A percentile compares a stretch with the other conserved stretches of the same genome.
Evolutionary conservation across 2,329 filamentous ascomycete genomes (phyloP).

Genomic region (Blastomyces percursus): DNA sequence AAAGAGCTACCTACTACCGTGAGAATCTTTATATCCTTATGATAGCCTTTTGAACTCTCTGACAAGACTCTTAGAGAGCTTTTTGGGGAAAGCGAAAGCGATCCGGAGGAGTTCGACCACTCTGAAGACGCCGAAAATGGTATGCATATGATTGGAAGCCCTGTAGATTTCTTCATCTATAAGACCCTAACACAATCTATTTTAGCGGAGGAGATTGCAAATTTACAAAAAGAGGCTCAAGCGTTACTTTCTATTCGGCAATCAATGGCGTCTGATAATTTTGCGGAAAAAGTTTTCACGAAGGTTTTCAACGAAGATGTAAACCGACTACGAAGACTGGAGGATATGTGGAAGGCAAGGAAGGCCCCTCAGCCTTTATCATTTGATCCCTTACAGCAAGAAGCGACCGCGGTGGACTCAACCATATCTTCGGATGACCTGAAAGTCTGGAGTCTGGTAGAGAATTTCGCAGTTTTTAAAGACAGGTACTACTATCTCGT

Average conservation of each 20-base stretch:
- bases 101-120: conserved; percentile 65
- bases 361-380: conserved; percentile 61
- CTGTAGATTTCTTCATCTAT: neutral
- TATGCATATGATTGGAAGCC: conserved; percentile 22
- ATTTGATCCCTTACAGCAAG: conserved; percentile 50
- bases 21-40: conserved; percentile 12
- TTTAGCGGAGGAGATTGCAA: conserved; percentile 66
- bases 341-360: conserved; percentile 91
- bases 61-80: conserved; percentile 50
- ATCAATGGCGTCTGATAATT: conserved; percentile 66
- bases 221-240: conserved; percentile 71
- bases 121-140: conserved; percentile 72
- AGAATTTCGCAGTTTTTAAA: conserved; percentile 77
- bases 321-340: conserved; percentile 67
- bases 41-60: conserved; percentile 16
- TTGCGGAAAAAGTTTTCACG: conserved; percentile 71
- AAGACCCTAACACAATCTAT: conserved; percentile 14
- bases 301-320: conserved; percentile 89
- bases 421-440: conserved; percentile 58
- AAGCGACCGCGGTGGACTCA: conserved; percentile 41
- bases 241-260: conserved; percentile 73
- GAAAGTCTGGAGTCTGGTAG: conserved; percentile 63
- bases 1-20: conserved; percentile 88
- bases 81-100: conserved; percentile 83
- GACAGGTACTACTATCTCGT: conserved; percentile 46